Percentiles rank a stretch among this genome's conserved stretches.
Conservation (phyloP, 2,329 filamentous ascomycete species). For the Colletotrichum liriopes region DNA sequence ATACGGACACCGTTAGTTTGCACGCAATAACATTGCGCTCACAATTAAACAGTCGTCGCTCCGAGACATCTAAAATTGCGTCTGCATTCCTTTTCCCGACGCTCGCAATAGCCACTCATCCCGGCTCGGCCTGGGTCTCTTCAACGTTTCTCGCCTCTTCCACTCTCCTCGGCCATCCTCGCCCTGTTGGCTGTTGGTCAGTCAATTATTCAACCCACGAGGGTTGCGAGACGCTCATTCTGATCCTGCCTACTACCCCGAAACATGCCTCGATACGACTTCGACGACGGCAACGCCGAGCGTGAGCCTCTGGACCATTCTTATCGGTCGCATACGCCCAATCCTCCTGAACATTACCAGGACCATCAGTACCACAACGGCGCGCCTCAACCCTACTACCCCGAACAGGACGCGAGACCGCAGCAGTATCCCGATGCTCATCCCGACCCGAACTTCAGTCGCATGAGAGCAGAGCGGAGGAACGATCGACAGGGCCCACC, state of each 20-base stretch:
- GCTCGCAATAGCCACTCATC: conserved; percentile 10
- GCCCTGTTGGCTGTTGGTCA: conserved; percentile 24
- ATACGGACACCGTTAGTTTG: not conserved
- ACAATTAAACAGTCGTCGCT: conserved; percentile 33
- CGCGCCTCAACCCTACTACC: conserved; percentile 33
- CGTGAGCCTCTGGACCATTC: conserved; percentile 43
- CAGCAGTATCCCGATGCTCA: conserved; percentile 48
- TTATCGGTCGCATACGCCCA: conserved; percentile 40
- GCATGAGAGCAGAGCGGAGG: conserved; percentile 53
- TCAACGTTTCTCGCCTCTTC: conserved; percentile 4
- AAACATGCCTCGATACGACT: conserved; percentile 45
- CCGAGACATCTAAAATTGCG: conserved; percentile 37
- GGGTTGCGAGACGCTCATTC: conserved; percentile 23
- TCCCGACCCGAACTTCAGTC: conserved; percentile 56
- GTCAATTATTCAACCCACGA: conserved; percentile 28
- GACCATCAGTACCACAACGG: conserved; percentile 34
- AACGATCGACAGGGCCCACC: conserved; percentile 48
- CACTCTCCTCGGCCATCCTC: conserved; percentile 12
- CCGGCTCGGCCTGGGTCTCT: conserved; percentile 8
- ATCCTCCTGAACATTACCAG: conserved; percentile 38
- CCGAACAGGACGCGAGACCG: conserved; percentile 17
- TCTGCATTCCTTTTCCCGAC: conserved; percentile 23
- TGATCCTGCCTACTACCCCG: conserved; percentile 41
- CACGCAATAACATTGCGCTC: conserved; percentile 23
- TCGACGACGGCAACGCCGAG: conserved; percentile 41